phyloP scores from a whole-genome alignment of 148 eudicot species.

The Rhododendron simsii region DNA sequence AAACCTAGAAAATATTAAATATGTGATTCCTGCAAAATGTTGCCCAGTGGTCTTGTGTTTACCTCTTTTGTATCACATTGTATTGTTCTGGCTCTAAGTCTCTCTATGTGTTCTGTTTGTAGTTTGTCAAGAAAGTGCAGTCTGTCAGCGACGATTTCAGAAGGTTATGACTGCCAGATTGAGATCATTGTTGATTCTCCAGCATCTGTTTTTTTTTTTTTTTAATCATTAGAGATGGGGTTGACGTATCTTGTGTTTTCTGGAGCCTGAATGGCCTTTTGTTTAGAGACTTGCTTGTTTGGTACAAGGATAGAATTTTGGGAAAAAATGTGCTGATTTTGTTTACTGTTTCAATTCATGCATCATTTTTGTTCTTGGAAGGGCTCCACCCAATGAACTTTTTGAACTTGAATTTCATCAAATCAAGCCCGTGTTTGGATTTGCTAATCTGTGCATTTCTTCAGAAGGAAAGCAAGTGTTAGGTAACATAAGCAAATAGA shows the following conservation, averaged over 20 bases:
- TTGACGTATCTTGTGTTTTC: not conserved
- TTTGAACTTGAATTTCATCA: not conserved
- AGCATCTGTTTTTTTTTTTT: not conserved
- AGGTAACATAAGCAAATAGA: too few species aligned
- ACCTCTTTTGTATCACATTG: not conserved
- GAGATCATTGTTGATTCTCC: not conserved
- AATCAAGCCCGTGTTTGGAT: not conserved
- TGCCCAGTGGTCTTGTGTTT: not conserved
- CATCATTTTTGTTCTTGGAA: not conserved
- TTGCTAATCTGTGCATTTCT: not conserved
- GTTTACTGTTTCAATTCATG: not conserved
- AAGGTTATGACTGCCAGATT: slow-evolving; percentile 1
- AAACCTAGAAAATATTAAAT: not conserved
- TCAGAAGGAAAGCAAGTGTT: not conserved
- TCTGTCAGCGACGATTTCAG: not conserved
- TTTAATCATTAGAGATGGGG: not conserved
- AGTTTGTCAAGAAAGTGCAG: not conserved
- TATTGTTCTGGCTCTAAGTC: not conserved
- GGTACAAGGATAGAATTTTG: not conserved
- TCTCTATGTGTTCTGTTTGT: not conserved
- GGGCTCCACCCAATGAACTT: not conserved
- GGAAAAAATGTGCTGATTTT: not conserved
- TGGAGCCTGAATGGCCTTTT: not conserved
- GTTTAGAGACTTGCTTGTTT: not conserved
- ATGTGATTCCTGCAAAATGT: not conserved